These are phyloP conservation scores for Zelonia costaricensis DNA, from an alignment of 208 protist genomes.

Conservation along the genomic window DNA sequence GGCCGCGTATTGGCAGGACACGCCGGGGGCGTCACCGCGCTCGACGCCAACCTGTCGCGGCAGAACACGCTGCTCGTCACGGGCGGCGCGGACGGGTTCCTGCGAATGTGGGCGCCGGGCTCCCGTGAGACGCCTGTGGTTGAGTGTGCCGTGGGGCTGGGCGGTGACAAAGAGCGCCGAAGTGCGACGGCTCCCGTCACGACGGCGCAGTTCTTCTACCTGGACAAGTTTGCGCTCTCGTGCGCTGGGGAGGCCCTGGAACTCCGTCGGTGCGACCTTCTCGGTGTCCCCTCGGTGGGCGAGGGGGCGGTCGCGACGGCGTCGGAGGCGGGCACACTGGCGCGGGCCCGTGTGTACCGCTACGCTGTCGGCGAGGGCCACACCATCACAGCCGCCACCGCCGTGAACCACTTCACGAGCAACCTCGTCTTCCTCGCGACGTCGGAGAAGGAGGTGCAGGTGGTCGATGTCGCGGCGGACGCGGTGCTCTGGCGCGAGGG, in stretches of 20 bases:
- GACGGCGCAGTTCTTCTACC: conserved; percentile 72
- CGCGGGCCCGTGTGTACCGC: conserved; percentile 32
- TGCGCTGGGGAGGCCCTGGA: conserved; percentile 36
- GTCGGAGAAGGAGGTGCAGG: conserved; percentile 68
- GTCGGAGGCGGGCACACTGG: conserved; percentile 26
- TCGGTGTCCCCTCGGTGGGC: too few species aligned
- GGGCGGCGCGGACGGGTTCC: conserved; percentile 46
- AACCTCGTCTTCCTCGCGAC: conserved; percentile 62
- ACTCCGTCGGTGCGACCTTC: conserved; percentile 38
- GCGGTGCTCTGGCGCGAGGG: conserved; percentile 33
- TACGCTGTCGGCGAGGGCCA: conserved; percentile 39
- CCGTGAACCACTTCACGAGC: conserved; percentile 81
- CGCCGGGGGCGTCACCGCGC: conserved; percentile 36
- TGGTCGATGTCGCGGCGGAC: conserved; percentile 62
- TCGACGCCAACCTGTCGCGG: conserved; percentile 62
- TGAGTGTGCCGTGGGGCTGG: conserved; percentile 6
- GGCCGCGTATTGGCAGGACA: conserved; percentile 38
- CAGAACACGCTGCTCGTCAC: conserved; percentile 54
- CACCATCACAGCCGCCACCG: conserved; percentile 51
- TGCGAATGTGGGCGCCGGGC: conserved; percentile 62
- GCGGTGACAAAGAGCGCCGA: not conserved
- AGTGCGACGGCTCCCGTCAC: conserved; percentile 25
- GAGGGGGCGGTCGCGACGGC: not conserved
- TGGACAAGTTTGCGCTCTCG: conserved; percentile 76
- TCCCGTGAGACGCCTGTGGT: conserved; percentile 23